Conservation (phyloP, 2,329 filamentous ascomycete genomes). For the Aspergillus sp. region DNA sequence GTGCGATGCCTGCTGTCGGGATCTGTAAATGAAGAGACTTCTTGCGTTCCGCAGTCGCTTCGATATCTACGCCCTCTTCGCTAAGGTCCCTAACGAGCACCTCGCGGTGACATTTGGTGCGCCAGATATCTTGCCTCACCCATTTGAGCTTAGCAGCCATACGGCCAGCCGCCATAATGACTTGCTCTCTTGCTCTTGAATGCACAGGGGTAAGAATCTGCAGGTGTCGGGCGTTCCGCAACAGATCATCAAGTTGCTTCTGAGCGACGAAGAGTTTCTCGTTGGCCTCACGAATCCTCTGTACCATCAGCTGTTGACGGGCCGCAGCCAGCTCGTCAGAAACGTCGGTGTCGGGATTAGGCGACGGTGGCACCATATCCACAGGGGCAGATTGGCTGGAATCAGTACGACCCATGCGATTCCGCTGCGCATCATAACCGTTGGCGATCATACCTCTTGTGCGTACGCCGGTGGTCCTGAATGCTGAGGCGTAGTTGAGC, state of each 20-base stretch:
- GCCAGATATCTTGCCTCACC: slow-evolving; percentile 92
- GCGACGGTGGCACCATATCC: slow-evolving; percentile 62
- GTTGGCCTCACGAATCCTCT: slow-evolving; percentile 77
- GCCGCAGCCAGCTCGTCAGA: slow-evolving; percentile 79
- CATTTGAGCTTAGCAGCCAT: slow-evolving; percentile 87
- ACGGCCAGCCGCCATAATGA: slow-evolving; percentile 75
- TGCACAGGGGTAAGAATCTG: slow-evolving; percentile 85
- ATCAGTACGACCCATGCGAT: slow-evolving; percentile 58
- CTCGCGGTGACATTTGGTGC: slow-evolving; percentile 80
- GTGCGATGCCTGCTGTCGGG: slow-evolving; percentile 7
- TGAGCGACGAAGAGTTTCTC: slow-evolving; percentile 66
- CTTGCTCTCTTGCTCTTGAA: slow-evolving; percentile 76
- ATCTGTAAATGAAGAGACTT: slow-evolving; percentile 12
- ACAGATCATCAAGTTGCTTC: slow-evolving; percentile 71
- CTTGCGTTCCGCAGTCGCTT: slow-evolving; percentile 18
- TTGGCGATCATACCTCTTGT: slow-evolving; percentile 82
- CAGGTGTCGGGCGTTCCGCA: slow-evolving; percentile 85
- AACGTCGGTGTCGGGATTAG: slow-evolving; percentile 68
- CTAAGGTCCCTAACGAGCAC: slow-evolving; percentile 79
- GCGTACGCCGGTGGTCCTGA: slow-evolving; percentile 81
- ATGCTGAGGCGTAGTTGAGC: slow-evolving; percentile 92
- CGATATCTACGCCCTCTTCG: slow-evolving; percentile 51
- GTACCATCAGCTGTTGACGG: slow-evolving; percentile 71
- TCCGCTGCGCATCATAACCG: slow-evolving; percentile 71
- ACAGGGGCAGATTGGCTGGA: slow-evolving; percentile 52